Base-by-base conservation (phyloP, 1,284 basidiomycete species). In the Malassezia vespertilionis region DNA sequence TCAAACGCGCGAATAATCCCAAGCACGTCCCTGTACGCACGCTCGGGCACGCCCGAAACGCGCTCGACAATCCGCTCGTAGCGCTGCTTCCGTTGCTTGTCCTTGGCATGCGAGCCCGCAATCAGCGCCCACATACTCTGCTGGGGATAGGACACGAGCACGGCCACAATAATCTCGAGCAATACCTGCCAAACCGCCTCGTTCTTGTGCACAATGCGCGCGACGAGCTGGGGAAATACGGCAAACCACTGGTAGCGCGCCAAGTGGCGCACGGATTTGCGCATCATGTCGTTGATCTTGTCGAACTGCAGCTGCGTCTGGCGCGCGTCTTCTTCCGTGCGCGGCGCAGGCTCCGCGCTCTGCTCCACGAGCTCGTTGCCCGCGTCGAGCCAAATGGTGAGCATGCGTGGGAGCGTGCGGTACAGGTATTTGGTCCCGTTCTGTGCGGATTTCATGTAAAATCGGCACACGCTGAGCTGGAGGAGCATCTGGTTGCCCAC, bases 191-290 rank as follows among this genome's bases (percentile, higher is more conserved):
- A 84, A 2, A 90, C 83, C 1, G 76, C 76, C n/a, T 73, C 63
- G 61, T 86, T 84, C 14, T 73, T 74, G 61, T 96, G 87, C 15
- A 83, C 84, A 27, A 99, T 84, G 8, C 93, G 81, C 20, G 93
- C 97, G 9, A 93, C 86, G 48, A 97, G 84, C 75, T 97, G 93
- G 6, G 93, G 89, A 57, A 96, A 89, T 0, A 90, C 90, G 0
- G 86, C 91, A 57, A 84, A 84, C 86, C 90, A 97, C 46, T 69
- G 64, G 54, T 61, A 68, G 15, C 63, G 58, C 80, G 87, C 75
- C 85, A 91, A 71, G 83, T 93, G 3, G 76, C 77, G 3, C 84
- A 83, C 15, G 82, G 75, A 3, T 74, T 75, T 52, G 75, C 52
- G 76, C 46, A 85, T 78, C 17, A 80, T 75, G 21, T 44, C 38